A percentile compares a stretch with the other conserved stretches of the same genome.
Evolutionary conservation across 371 early-diverging fungal species (phyloP).

Genomic region (Mucor sp.): DNA sequence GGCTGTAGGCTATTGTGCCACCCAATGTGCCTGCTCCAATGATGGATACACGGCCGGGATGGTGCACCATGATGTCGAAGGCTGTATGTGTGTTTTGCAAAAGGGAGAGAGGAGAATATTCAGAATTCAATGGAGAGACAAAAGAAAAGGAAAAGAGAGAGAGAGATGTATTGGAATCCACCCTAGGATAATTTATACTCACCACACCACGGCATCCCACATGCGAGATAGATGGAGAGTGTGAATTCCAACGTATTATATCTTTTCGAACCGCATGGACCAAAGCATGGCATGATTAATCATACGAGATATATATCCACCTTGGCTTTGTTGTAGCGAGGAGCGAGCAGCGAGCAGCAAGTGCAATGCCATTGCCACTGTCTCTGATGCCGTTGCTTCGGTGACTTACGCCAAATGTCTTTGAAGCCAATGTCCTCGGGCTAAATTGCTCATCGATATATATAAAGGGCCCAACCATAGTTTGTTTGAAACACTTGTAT

Average conservation of each 20-base stretch:
- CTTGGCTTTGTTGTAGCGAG: too few species aligned
- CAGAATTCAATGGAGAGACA: slow-evolving; percentile 3
- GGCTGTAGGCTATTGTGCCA: slow-evolving; percentile 67
- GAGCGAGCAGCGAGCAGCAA: too few species aligned
- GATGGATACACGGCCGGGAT: slow-evolving; percentile 41
- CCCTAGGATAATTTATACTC: background rate
- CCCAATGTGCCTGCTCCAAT: slow-evolving; percentile 61
- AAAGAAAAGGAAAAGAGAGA: background rate
- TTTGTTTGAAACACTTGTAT: background rate
- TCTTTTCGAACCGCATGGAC: background rate
- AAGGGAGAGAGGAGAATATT: background rate
- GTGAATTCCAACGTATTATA: background rate
- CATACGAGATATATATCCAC: background rate
- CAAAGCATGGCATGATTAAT: background rate
- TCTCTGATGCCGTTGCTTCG: background rate
- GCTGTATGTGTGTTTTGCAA: background rate
- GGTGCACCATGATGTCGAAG: slow-evolving; percentile 2
- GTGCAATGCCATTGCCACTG: background rate
- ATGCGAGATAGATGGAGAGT: background rate
- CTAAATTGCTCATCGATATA: background rate
- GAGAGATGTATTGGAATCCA: slow-evolving; percentile 1
- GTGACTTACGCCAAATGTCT: background rate
- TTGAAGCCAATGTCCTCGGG: background rate
- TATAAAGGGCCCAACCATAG: background rate
- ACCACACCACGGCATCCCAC: background rate